A percentile compares a stretch with the other conserved stretches of the same genome.
These are phyloP conservation scores for Paraurostyla sp. DNA, from an alignment of 73 alveolate species.

Conservation along the genomic window DNA sequence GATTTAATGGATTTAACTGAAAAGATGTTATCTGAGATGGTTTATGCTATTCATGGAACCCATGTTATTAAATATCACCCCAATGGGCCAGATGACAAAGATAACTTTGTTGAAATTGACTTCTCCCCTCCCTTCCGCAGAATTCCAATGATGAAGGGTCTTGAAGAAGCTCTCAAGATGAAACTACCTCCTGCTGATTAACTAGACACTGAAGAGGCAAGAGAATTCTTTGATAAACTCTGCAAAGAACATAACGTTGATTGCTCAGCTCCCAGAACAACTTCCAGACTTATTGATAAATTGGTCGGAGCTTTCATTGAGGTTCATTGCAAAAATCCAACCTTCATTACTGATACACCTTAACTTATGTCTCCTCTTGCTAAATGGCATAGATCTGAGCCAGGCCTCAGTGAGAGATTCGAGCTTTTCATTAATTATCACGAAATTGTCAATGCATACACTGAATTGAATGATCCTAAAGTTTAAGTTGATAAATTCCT, in stretches of 20 bases:
- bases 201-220: conserved; percentile 93
- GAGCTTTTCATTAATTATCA: conserved; percentile 95
- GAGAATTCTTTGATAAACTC: conserved; percentile 86
- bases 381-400: conserved; percentile 95
- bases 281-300: conserved; percentile 94
- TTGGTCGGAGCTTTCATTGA: conserved; percentile 98
- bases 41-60: conserved; percentile 90
- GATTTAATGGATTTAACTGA: conserved; percentile 99
- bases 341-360: conserved; percentile 98
- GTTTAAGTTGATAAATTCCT: conserved; percentile 90
- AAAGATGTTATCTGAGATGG: conserved; percentile 92
- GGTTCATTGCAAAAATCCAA: conserved; percentile 95
- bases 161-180: conserved; percentile 88
- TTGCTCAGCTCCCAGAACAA: conserved; percentile 91
- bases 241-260: conserved; percentile 88
- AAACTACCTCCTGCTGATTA: conserved; percentile 83
- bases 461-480: conserved; percentile 98
- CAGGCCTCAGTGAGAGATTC: conserved; percentile 96
- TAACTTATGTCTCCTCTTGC: conserved; percentile 99
- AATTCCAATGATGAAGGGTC: conserved; percentile 94
- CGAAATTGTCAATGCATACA: conserved; percentile 96
- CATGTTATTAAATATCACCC: conserved; percentile 95
- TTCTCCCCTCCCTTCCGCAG: conserved; percentile 99
- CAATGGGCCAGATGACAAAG: conserved; percentile 88
- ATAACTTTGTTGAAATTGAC: conserved; percentile 88